Percentiles rank a stretch among this genome's conserved stretches.
phyloP scores from a whole-genome alignment of 2,329 filamentous ascomycete species.

The Fusarium sp. region DNA sequence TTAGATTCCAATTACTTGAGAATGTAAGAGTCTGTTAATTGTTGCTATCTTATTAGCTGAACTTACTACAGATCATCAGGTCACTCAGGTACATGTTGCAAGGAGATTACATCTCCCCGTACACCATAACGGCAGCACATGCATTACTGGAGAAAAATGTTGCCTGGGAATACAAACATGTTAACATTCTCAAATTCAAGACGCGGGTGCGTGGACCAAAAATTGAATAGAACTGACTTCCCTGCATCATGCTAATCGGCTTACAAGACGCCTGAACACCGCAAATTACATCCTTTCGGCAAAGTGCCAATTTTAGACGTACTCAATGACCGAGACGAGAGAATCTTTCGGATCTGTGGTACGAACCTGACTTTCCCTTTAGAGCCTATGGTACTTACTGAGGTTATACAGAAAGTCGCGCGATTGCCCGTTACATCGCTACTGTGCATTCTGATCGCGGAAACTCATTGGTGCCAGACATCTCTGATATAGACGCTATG shows the following conservation, averaged over 20 bases:
- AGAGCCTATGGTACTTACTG: fast-evolving
- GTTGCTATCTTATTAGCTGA: no score
- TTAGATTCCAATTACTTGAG: no score
- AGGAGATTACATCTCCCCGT: neutral
- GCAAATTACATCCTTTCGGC: neutral
- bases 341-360: fast-evolving
- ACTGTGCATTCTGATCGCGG: no score
- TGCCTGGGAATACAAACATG: neutral
- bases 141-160: neutral
- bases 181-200: neutral
- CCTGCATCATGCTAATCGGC: fast-evolving
- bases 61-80: no score
- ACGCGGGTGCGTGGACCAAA: neutral
- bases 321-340: fast-evolving
- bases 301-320: neutral
- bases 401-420: neutral
- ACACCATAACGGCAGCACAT: neutral
- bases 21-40: no score
- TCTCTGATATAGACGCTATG: fast-evolving
- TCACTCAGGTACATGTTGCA: no score
- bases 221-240: fast-evolving
- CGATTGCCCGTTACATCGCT: neutral
- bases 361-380: fast-evolving
- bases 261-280: neutral
- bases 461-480: fast-evolving